Base-by-base conservation (phyloP, 192 early-diverging fungal genomes). In the Coemansia sp. region DNA sequence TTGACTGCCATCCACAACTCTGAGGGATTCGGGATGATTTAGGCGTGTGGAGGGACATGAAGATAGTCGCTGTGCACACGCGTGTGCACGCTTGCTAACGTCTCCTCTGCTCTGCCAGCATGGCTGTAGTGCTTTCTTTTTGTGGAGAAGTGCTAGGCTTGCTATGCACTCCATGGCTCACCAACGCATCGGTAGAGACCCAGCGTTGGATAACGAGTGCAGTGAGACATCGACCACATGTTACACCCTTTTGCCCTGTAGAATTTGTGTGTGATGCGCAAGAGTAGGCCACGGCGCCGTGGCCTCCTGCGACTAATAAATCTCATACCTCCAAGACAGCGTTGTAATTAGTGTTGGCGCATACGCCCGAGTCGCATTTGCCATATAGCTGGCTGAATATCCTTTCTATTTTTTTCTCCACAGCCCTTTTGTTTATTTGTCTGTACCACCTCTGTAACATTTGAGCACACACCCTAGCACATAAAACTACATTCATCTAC, bases 1-100 rank as follows among this genome's bases (percentile, higher is more conserved):
- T 69, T 88, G 61, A 93, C 86, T 1, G 93, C 93, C 20, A 90
- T 96, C 52, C 85, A 85, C 61, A 92, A 95, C 56, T 84, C 89
- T 18, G 87, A 91, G 66, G 91, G 91, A 2, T 93, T 93, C 77
- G 91, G 90, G 6, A 87, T 93, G 77, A 89, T 90, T 62, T 93
- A 74, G 47, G 8, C 14, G 26, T 7, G 52, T 26, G 52, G 52
- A n/a, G 25, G 11, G 48, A 52, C 11, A 26, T 2, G 13, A 7
- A 1, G 6, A 13, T 25, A 39, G 39, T n/a, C 11, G 13, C 42
- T 23, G 26, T 45, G 9, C 25, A 62, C 23, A 28, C 41, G 14
- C 21, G 26, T 21, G 18, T 18, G 21, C 61, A 43, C 39, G 34
- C 20, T 61, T 26, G 11, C 9, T 23, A 4, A 3, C 20, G 31